phyloP scores from a whole-genome alignment of 805 yeast species.

The Suhomyces xylopsoci region DNA sequence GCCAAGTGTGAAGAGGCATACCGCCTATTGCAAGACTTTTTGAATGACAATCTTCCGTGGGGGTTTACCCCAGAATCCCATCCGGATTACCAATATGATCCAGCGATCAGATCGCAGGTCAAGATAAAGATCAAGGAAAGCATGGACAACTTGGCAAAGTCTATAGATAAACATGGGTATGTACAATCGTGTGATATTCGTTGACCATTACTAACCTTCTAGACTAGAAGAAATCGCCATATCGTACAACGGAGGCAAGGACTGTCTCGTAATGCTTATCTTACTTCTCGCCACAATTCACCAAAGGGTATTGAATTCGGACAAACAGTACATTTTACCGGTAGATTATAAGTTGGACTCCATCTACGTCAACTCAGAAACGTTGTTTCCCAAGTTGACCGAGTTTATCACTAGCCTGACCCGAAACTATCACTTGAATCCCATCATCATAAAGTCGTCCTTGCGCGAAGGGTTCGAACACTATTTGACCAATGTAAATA shows the following conservation, averaged over 20 bases:
- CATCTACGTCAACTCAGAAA: slow-evolving; percentile 73
- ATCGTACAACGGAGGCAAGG: slow-evolving; percentile 95
- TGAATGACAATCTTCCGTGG: slow-evolving; percentile 28
- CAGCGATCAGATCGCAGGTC: slow-evolving; percentile 20
- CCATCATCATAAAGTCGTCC: slow-evolving; percentile 40
- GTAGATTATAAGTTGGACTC: slow-evolving; percentile 44
- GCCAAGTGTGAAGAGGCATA: slow-evolving; percentile 30
- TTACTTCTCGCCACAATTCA: slow-evolving; percentile 59
- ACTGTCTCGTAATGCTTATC: slow-evolving; percentile 85
- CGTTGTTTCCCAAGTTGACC: slow-evolving; percentile 68
- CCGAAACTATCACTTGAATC: slow-evolving; percentile 51
- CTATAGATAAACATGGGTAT: slow-evolving; percentile 33
- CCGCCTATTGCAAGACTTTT: slow-evolving; percentile 27
- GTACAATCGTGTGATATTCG: slow-evolving; percentile 9
- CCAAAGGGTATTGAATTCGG: slow-evolving; percentile 17
- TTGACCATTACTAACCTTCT: slow-evolving; percentile 14
- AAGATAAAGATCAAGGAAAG: slow-evolving; percentile 27
- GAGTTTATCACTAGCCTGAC: slow-evolving; percentile 60
- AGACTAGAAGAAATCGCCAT: slow-evolving; percentile 59
- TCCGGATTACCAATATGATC: slow-evolving; percentile 19
- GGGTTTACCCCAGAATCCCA: slow-evolving; percentile 17
- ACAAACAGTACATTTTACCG: slow-evolving; percentile 17
- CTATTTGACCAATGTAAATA: slow-evolving; percentile 50
- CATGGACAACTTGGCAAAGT: slow-evolving; percentile 24
- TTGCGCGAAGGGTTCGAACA: slow-evolving; percentile 69